phyloP scores from a whole-genome alignment of 1,139 yeast genomes.

The Taphrina communis region DNA sequence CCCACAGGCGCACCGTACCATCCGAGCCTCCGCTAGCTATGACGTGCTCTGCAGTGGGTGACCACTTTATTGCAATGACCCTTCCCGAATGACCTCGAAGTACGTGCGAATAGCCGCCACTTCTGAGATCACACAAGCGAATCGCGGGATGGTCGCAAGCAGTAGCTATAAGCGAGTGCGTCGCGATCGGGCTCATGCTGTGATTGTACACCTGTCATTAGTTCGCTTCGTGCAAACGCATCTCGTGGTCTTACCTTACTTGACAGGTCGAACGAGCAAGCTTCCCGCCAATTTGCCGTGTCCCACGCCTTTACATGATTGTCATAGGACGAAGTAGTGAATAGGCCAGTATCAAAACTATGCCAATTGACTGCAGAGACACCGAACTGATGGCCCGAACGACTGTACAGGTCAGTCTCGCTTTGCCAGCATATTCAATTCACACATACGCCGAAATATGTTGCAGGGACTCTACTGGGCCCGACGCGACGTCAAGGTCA shows the following conservation, averaged over 20 bases:
- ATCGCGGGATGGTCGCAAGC: slow-evolving; percentile 29
- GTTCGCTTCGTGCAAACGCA: not conserved
- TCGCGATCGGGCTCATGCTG: slow-evolving; percentile 53
- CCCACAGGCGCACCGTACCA: slow-evolving; percentile 69
- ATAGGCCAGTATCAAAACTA: slow-evolving; percentile 87
- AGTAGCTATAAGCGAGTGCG: slow-evolving; percentile 63
- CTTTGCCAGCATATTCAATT: not conserved
- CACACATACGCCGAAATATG: slow-evolving; percentile 13
- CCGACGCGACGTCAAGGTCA: slow-evolving; percentile 24
- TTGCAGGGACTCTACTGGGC: slow-evolving; percentile 22
- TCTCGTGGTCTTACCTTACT: slow-evolving; percentile 47
- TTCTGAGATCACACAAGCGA: slow-evolving; percentile 55
- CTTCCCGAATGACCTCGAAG: slow-evolving; percentile 64
- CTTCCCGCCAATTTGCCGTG: slow-evolving; percentile 63
- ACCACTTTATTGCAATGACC: slow-evolving; percentile 74
- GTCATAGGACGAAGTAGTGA: slow-evolving; percentile 81
- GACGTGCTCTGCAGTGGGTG: slow-evolving; percentile 66
- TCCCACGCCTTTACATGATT: slow-evolving; percentile 83
- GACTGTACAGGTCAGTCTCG: slow-evolving; percentile 5
- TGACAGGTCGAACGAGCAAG: slow-evolving; percentile 65
- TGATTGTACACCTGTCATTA: slow-evolving; percentile 50
- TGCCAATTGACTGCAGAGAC: slow-evolving; percentile 78
- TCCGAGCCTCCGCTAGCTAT: slow-evolving; percentile 79
- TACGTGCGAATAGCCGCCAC: slow-evolving; percentile 73
- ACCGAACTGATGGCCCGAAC: slow-evolving; percentile 66